These are phyloP conservation scores for Starmera pachycereana DNA, from an alignment of 805 yeast species.

Conservation along the genomic window DNA sequence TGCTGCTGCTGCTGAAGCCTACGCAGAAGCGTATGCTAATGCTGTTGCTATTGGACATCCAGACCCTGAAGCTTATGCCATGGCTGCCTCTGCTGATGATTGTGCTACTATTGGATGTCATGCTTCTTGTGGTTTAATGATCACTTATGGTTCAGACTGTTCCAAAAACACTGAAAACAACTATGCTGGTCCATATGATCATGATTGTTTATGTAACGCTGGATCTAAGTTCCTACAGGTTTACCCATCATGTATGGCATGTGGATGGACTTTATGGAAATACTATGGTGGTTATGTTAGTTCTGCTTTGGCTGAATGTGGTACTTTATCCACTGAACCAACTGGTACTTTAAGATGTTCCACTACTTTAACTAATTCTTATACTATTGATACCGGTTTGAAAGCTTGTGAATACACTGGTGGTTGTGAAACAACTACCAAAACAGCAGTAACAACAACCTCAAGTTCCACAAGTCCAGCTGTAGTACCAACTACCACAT, in stretches of 20 bases:
- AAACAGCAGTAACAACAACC: conserved; percentile 5
- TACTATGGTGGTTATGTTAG: conserved; percentile 17
- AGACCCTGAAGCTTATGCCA: conserved; percentile 11
- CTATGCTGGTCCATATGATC: conserved; percentile 4
- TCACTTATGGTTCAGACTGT: conserved; percentile 18
- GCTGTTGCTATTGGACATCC: conserved; percentile 2
- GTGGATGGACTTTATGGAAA: conserved; percentile 26
- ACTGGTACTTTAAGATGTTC: conserved; percentile 19
- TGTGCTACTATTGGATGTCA: conserved; percentile 19
- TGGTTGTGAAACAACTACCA: conserved; percentile 1
- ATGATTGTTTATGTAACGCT: conserved; percentile 8
- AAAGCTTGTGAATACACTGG: conserved; percentile 5
- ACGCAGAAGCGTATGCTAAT: conserved; percentile 1
- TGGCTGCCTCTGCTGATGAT: conserved; percentile 9
- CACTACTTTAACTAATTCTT: conserved; percentile 6
- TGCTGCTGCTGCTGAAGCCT: background rate
- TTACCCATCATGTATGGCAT: conserved; percentile 18
- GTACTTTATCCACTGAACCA: conserved; percentile 11
- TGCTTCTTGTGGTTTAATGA: conserved; percentile 20
- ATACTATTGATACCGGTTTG: conserved; percentile 2
- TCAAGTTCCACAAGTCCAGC: conserved; percentile 2
- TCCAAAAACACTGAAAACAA: conserved; percentile 11
- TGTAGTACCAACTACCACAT: background rate
- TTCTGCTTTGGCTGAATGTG: conserved; percentile 16
- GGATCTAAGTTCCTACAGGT: conserved; percentile 4